These are phyloP conservation scores for Penicillium hesseltinei DNA, from an alignment of 2,329 filamentous ascomycete species.

Conservation along the genomic window DNA sequence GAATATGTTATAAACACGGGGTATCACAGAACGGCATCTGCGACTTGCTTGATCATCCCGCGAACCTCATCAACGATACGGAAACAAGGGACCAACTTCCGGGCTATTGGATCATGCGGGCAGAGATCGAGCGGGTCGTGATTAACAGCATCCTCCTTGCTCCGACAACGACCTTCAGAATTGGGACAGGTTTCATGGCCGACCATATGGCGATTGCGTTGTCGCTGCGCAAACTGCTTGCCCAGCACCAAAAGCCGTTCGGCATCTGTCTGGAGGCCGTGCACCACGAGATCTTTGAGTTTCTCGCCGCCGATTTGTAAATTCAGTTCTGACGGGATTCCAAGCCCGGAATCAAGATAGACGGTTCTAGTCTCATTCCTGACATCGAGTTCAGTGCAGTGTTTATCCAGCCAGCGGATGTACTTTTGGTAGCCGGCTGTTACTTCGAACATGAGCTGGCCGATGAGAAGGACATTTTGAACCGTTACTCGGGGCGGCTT, in stretches of 20 bases:
- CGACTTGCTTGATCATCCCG: constrained; percentile 28
- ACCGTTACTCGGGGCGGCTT: constrained; percentile 29
- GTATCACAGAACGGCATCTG: constrained; percentile 14
- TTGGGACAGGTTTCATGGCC: constrained; percentile 29
- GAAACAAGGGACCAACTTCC: constrained; percentile 28
- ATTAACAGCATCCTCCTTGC: constrained; percentile 18
- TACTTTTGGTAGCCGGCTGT: constrained; percentile 28
- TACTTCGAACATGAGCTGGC: constrained; percentile 27
- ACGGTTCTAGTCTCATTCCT: constrained; percentile 7
- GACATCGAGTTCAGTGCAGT: constrained; percentile 15
- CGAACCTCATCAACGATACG: constrained; percentile 31
- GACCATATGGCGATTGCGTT: constrained; percentile 28
- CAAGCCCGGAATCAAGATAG: constrained; percentile 14
- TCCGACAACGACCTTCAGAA: constrained; percentile 27
- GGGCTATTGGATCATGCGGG: constrained; percentile 23
- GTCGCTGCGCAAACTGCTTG: constrained; percentile 24
- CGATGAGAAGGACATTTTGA: constrained; percentile 32
- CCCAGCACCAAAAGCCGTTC: constrained; percentile 20
- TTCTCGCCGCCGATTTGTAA: constrained; percentile 18
- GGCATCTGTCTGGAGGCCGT: constrained; percentile 19
- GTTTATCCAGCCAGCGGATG: constrained; percentile 25
- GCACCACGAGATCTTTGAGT: constrained; percentile 10
- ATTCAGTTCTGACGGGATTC: constrained; percentile 4
- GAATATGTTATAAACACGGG: constrained; percentile 27
- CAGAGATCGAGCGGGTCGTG: constrained; percentile 30